A percentile compares a stretch with the other conserved stretches of the same genome.
Evolutionary conservation across 129 eudicot species (phyloP).

Genomic region (Solidago caesia): DNA sequence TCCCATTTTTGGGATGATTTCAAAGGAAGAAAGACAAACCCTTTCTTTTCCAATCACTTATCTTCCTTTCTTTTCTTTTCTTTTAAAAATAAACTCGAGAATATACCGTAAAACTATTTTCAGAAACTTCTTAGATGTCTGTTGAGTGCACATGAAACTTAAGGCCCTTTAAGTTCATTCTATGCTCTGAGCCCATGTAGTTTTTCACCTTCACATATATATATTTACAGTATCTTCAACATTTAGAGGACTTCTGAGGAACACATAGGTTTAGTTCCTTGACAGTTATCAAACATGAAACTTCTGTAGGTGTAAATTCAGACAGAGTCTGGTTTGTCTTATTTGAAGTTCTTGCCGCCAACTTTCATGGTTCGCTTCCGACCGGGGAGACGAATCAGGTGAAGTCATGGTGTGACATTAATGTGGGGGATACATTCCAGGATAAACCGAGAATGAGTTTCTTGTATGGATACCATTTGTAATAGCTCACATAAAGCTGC

Average conservation of each 20-base stretch:
- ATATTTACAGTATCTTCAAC: neutral
- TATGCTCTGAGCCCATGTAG: neutral
- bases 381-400: no score
- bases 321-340: neutral
- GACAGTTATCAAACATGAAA: conserved; percentile 3
- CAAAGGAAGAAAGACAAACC: no score
- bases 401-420: conserved; percentile 9
- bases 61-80: no score
- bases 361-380: no score
- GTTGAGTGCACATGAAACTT: conserved; percentile 11
- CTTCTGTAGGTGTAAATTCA: neutral
- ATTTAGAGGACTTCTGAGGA: neutral
- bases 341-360: neutral
- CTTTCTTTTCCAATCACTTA: no score
- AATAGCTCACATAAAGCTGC: neutral
- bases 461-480: neutral
- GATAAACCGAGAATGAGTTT: neutral
- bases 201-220: neutral
- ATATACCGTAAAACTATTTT: neutral
- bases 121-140: neutral
- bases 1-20: no score
- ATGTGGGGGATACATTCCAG: neutral
- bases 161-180: conserved; percentile 4
- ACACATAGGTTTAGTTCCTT: neutral
- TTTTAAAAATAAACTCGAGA: no score